A percentile compares a stretch with the other conserved stretches of the same genome.
These are phyloP conservation scores for Colletotrichum tabaci DNA, from an alignment of 2,329 filamentous ascomycete species.

Conservation along the genomic window DNA sequence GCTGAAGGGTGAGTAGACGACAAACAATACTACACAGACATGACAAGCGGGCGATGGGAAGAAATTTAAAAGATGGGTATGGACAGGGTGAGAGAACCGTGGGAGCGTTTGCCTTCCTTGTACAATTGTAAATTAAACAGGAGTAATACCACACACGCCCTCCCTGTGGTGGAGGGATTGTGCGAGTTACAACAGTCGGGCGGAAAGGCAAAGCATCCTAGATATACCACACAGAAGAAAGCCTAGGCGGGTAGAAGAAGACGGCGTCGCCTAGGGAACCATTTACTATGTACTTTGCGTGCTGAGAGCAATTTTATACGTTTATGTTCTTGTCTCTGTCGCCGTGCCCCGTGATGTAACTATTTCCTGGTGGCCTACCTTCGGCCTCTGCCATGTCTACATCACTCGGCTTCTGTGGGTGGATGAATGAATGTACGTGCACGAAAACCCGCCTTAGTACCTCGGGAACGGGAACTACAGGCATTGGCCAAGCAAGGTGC, in stretches of 20 bases:
- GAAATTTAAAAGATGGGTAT: constrained; percentile 13
- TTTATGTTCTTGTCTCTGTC: background rate
- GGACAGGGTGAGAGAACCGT: constrained; percentile 20
- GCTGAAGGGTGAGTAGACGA: constrained; percentile 74
- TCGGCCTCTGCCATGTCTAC: too few species aligned
- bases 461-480: too few species aligned
- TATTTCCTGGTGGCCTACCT: background rate
- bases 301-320: constrained; percentile 2
- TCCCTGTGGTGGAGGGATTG: constrained; percentile 4
- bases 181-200: constrained; percentile 8
- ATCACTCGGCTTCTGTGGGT: too few species aligned
- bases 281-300: constrained; percentile 15
- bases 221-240: constrained; percentile 1
- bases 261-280: background rate
- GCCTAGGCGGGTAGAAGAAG: background rate
- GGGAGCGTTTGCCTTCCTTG: constrained; percentile 7
- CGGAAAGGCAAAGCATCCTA: constrained; percentile 7
- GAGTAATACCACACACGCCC: constrained; percentile 15
- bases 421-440: too few species aligned
- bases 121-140: constrained; percentile 22
- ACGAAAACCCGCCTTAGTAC: background rate
- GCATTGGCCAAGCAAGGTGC: too few species aligned
- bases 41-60: constrained; percentile 6
- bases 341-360: background rate
- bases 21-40: constrained; percentile 1